phyloP scores from a whole-genome alignment of 2,329 filamentous ascomycete genomes.

The Fusarium beomiforme region DNA sequence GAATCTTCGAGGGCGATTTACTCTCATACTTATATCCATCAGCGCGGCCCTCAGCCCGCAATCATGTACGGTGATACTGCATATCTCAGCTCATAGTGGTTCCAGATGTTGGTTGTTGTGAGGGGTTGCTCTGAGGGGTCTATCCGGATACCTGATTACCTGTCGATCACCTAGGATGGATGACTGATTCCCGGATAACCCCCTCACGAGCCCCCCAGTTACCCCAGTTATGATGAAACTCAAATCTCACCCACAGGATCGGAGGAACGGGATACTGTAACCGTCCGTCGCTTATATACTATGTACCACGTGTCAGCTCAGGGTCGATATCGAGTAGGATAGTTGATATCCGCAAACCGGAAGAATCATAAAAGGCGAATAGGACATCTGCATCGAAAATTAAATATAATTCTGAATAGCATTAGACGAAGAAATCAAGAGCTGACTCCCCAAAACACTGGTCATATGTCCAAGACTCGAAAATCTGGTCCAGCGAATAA shows the following conservation, averaged over 20 bases:
- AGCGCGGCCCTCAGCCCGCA: accelerated
- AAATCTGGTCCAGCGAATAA: constrained; percentile 26
- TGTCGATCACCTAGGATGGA: not conserved
- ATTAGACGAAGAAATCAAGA: constrained; percentile 17
- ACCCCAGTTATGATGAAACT: not conserved
- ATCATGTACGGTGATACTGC: not conserved
- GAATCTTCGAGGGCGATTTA: not conserved
- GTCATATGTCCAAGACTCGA: constrained; percentile 30
- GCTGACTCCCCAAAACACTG: constrained; percentile 18
- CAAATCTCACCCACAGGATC: not conserved
- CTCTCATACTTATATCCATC: not conserved
- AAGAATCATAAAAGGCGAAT: not conserved
- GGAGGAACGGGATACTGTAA: not conserved
- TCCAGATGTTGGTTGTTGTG: accelerated
- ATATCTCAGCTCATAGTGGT: not conserved
- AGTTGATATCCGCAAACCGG: accelerated
- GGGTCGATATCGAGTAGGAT: not conserved
- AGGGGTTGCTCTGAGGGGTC: not conserved
- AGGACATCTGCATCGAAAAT: no score
- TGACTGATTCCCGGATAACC: not conserved
- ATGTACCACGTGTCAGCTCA: not conserved
- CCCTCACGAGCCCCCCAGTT: not conserved
- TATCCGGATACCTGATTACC: constrained; percentile 7
- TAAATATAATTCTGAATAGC: no score
- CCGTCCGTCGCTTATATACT: not conserved